Evolutionary conservation across 352 stramenopile genomes (phyloP), one percentile per base, ranked within the genome.

Genomic region (Pythium sp.): DNA sequence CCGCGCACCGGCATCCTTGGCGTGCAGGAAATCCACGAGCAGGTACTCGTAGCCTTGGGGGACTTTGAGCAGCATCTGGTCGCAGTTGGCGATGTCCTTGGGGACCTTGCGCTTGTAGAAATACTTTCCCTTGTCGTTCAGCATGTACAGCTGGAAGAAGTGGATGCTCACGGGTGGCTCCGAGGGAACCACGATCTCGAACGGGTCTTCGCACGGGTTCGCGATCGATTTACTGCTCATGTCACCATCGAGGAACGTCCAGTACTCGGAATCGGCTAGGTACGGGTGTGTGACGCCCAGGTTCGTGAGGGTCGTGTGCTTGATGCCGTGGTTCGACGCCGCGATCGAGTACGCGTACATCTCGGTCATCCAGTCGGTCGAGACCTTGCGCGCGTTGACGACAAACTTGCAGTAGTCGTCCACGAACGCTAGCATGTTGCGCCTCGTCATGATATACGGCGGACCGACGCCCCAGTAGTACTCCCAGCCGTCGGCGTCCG

Each of bases 331-430:
- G 54, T 85, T 84, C 47, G 72, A 79, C 2, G 76, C 79, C 30
- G 79, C 77, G 38, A 85, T n/a, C 0, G 73, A 68, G 60, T 83
- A 89, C 22, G 71, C 81, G 51, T 82, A 81, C 81, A 87, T 89
- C 65, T 89, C 81, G 34, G 75, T 72, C 79, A 86, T 89, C 76
- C 79, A 89, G n/a, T 72, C 62, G 3, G 63, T 15, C 38, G 72
- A 70, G 11, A 84, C 36, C 56, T 80, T 71, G 24, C 79, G 75
- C 15, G 72, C 78, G 5, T 38, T 43, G 6, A 87, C 70, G 1
- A 86, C 74, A 38, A 83, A 83, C 28, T 69, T 38, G 26, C 72
- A 81, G 61, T 89, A 89, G 67, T 86, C 79, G 47, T 87, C 78
- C 15, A 87, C 34, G 59, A 86, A 78, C 15, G 14, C 5, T 26